Percentiles rank a stretch among this genome's conserved stretches.
Conservation (phyloP, 768 basidiomycete genomes). For the Dentipellis sp. region DNA sequence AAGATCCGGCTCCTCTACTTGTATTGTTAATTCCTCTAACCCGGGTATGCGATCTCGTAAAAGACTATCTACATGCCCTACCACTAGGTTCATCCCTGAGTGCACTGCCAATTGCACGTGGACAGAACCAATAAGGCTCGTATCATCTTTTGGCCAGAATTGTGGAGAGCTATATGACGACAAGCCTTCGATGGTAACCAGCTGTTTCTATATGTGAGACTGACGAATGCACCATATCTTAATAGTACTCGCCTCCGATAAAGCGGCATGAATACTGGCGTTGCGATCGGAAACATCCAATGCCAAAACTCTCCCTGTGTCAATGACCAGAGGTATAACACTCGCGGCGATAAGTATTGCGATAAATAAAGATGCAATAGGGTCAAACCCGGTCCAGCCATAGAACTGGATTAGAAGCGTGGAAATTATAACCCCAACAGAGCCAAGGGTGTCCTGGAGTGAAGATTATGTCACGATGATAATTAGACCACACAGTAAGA, state of each 20-base stretch:
- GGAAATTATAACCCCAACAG: constrained; percentile 95
- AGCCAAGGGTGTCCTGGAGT: constrained; percentile 83
- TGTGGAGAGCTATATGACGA: constrained; percentile 71
- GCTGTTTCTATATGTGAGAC: constrained; percentile 29
- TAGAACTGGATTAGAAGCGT: constrained; percentile 92
- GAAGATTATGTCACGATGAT: constrained; percentile 1
- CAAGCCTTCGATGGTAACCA: constrained; percentile 69
- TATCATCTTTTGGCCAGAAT: constrained; percentile 95
- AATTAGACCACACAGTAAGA: constrained; percentile 19
- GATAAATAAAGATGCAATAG: constrained; percentile 95
- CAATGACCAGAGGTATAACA: constrained; percentile 90
- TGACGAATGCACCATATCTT: too few relatives aligned
- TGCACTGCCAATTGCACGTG: constrained; percentile 64
- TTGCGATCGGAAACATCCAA: constrained; percentile 73
- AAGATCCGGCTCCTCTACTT: constrained; percentile 43
- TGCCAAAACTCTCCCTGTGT: constrained; percentile 81
- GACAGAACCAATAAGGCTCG: constrained; percentile 81
- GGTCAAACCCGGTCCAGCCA: constrained; percentile 99
- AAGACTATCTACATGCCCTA: constrained; percentile 65
- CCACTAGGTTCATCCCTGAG: constrained; percentile 50
- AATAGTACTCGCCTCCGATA: constrained; percentile 45
- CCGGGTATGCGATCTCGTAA: constrained; percentile 69
- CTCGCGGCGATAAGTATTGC: constrained; percentile 92
- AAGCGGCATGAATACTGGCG: constrained; percentile 42
- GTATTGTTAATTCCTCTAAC: constrained; percentile 84